A percentile compares a stretch with the other conserved stretches of the same genome.
Evolutionary conservation across 2,329 filamentous ascomycete species (phyloP).

Genomic region (Sporothrix sp.): DNA sequence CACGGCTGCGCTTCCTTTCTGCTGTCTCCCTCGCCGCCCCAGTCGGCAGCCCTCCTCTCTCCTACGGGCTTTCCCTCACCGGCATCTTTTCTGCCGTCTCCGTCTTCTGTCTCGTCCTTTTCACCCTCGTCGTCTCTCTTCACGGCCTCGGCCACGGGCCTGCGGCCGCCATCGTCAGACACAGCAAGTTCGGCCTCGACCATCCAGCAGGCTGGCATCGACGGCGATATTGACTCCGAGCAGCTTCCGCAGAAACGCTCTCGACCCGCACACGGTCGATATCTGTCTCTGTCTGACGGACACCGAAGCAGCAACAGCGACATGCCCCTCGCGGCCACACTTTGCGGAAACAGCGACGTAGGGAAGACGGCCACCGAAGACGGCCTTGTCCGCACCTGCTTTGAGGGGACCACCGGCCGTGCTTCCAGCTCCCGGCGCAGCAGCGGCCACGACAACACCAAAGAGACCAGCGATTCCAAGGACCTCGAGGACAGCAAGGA

Average conservation of each 20-base stretch:
- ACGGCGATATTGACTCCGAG: neutral
- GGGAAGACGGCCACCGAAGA: neutral
- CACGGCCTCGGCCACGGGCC: neutral
- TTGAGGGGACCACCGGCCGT: neutral
- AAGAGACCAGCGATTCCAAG: too few species aligned
- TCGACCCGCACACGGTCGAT: neutral
- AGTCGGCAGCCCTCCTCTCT: neutral
- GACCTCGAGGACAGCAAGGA: too few species aligned
- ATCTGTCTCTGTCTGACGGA: neutral
- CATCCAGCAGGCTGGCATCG: too few species aligned
- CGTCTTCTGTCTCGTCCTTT: neutral
- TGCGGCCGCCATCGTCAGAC: neutral
- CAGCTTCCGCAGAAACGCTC: neutral
- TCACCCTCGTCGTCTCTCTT: neutral
- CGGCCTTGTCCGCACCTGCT: conserved; percentile 5
- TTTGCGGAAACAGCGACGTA: too few species aligned
- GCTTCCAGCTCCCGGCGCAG: neutral
- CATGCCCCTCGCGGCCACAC: neutral
- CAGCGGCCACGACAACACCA: neutral
- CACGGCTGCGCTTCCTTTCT: neutral
- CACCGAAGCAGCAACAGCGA: neutral
- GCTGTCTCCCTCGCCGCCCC: conserved; percentile 2
- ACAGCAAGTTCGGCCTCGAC: too few species aligned
- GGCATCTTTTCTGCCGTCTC: neutral
- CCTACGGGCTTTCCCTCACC: neutral